These are phyloP conservation scores for Glycine tomentella DNA, from an alignment of 306 rosid species.

Conservation along the genomic window DNA sequence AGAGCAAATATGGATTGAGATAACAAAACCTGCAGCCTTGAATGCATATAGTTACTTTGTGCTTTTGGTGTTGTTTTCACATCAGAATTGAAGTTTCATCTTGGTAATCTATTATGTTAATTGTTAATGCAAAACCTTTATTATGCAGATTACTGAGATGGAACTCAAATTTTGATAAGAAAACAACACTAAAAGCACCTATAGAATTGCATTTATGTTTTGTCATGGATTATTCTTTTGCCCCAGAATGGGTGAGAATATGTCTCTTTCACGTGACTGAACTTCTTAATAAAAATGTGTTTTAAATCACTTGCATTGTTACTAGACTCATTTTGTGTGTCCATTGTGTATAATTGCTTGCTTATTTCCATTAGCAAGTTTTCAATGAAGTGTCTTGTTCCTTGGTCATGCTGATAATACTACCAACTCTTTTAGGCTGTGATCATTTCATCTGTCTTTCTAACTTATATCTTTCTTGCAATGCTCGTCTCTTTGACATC, in stretches of 20 bases:
- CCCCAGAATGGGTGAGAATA: background rate
- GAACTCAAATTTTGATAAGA: background rate
- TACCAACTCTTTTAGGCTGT: background rate
- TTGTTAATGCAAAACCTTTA: too few species aligned
- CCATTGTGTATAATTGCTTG: background rate
- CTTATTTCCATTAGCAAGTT: background rate
- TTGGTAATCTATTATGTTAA: too few species aligned
- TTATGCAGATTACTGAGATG: background rate
- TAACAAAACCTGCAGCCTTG: too few species aligned
- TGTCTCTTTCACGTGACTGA: background rate
- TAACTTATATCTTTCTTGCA: background rate
- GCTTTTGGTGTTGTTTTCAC: too few species aligned
- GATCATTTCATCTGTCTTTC: background rate
- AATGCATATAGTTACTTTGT: too few species aligned
- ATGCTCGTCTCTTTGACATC: background rate
- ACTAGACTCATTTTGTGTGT: background rate
- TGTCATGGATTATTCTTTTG: background rate
- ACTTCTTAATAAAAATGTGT: background rate
- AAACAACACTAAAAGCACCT: background rate
- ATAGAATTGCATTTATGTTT: background rate
- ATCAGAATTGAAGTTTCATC: too few species aligned
- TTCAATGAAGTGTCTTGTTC: background rate
- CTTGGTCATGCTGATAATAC: background rate
- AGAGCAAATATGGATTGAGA: too few species aligned
- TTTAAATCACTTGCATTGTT: slow-evolving; percentile 14